Evolutionary conservation across 1,284 basidiomycete genomes (phyloP).

Genomic region (Irpex rosettiformis): DNA sequence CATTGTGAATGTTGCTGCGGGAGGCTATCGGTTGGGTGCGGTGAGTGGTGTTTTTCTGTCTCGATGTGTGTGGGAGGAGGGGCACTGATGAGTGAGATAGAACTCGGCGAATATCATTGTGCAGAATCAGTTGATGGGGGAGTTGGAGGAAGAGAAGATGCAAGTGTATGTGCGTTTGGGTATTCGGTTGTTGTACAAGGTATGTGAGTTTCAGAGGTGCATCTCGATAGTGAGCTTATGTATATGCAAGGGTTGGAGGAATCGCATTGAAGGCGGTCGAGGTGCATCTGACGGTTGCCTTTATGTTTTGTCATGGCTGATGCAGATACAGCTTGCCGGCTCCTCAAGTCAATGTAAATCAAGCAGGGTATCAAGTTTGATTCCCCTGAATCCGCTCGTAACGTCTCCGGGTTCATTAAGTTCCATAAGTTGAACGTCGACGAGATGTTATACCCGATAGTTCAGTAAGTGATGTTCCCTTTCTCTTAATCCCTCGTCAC

Average conservation of each 20-base stretch:
- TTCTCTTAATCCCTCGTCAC: neutral
- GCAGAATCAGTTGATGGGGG: slow-evolving; percentile 87
- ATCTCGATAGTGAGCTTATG: slow-evolving; percentile 1
- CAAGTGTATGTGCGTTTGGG: slow-evolving; percentile 93
- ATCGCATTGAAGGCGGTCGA: slow-evolving; percentile 87
- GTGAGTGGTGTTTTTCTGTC: slow-evolving; percentile 40
- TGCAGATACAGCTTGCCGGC: slow-evolving; percentile 51
- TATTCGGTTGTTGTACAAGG: slow-evolving; percentile 91
- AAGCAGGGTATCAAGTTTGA: slow-evolving; percentile 97
- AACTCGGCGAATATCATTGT: slow-evolving; percentile 97
- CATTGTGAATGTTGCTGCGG: slow-evolving; percentile 79
- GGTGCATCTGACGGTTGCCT: slow-evolving; percentile 41
- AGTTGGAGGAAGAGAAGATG: slow-evolving; percentile 97
- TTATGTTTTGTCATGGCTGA: neutral
- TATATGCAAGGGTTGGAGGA: slow-evolving; percentile 66
- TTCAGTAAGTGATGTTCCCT: slow-evolving; percentile 58
- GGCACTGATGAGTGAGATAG: slow-evolving; percentile 32
- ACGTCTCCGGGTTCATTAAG: slow-evolving; percentile 85
- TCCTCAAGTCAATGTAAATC: slow-evolving; percentile 87
- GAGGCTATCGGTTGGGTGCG: slow-evolving; percentile 88
- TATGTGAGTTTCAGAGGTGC: slow-evolving; percentile 19
- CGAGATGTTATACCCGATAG: slow-evolving; percentile 80
- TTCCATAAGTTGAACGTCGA: slow-evolving; percentile 86
- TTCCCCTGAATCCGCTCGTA: slow-evolving; percentile 75
- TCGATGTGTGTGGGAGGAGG: neutral